These are phyloP conservation scores for Alternaria novae-zelandiae DNA, from an alignment of 2,329 filamentous ascomycete genomes.

Conservation along the genomic window DNA sequence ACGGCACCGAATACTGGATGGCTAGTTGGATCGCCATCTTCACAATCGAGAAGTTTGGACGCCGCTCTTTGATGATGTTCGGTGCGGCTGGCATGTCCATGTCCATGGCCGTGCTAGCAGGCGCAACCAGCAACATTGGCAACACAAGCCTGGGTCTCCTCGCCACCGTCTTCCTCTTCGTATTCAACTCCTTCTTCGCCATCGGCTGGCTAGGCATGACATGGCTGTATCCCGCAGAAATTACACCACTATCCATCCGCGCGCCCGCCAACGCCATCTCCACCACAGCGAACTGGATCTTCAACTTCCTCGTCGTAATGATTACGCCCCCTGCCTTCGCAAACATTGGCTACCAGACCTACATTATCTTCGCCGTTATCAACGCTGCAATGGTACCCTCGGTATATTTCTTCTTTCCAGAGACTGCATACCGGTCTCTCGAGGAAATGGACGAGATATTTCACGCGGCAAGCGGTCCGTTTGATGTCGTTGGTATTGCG, in stretches of 20 bases:
- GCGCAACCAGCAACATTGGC: constrained; percentile 36
- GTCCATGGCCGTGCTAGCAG: constrained; percentile 46
- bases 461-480: constrained; percentile 59
- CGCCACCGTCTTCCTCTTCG: constrained; percentile 80
- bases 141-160: constrained; percentile 43
- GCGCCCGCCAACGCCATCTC: constrained; percentile 86
- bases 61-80: constrained; percentile 48
- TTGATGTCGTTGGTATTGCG: constrained; percentile 59
- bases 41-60: constrained; percentile 49
- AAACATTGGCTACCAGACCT: constrained; percentile 62
- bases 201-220: constrained; percentile 77
- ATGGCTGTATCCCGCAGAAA: constrained; percentile 72
- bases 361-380: constrained; percentile 63
- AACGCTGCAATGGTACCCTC: constrained; percentile 63
- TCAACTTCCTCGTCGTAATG: constrained; percentile 69
- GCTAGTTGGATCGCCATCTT: constrained; percentile 52
- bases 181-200: constrained; percentile 93
- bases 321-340: constrained; percentile 67
- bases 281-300: constrained; percentile 67
- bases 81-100: constrained; percentile 45
- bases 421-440: constrained; percentile 59
- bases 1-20: constrained; percentile 51
- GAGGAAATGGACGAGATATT: constrained; percentile 66
- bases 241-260: constrained; percentile 87
- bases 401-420: constrained; percentile 67